These are phyloP conservation scores for Coemansia sp. DNA, from an alignment of 192 early-diverging fungal species.

Conservation along the genomic window DNA sequence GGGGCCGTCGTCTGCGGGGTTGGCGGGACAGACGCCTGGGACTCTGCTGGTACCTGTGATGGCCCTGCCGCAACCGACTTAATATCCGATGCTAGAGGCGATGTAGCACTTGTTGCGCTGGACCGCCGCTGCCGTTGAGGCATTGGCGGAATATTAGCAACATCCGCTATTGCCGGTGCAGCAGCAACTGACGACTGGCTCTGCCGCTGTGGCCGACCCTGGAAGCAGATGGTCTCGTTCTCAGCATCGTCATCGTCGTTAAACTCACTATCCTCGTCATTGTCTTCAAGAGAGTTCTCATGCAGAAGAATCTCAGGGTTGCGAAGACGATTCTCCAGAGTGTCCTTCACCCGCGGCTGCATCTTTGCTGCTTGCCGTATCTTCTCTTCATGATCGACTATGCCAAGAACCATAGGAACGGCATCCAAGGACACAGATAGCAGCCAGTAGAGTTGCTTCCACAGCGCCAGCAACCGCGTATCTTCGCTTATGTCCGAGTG, in stretches of 20 bases:
- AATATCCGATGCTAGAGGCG: background rate
- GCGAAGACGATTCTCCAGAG: background rate
- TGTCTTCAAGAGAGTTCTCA: background rate
- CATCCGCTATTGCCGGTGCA: background rate
- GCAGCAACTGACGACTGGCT: slow-evolving; percentile 5
- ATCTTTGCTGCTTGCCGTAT: background rate
- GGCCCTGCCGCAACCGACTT: background rate
- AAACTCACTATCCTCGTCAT: background rate
- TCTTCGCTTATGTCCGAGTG: background rate
- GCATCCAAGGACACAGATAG: slow-evolving; percentile 23
- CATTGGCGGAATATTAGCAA: background rate
- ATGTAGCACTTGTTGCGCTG: background rate
- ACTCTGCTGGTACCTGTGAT: background rate
- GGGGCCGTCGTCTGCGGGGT: slow-evolving; percentile 12
- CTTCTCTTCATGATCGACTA: slow-evolving; percentile 9
- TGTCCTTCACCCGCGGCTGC: background rate
- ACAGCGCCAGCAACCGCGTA: slow-evolving; percentile 14
- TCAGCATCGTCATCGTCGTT: slow-evolving; percentile 21
- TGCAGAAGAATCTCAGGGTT: background rate
- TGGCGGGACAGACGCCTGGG: slow-evolving; percentile 22
- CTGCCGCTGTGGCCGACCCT: slow-evolving; percentile 21
- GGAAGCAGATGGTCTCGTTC: slow-evolving; percentile 42
- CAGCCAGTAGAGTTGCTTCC: slow-evolving; percentile 33
- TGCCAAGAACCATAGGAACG: slow-evolving; percentile 19
- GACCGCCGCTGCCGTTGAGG: background rate